Base-by-base conservation (phyloP, 208 protist species). In the Leptomonas pyrrhocoris region DNA sequence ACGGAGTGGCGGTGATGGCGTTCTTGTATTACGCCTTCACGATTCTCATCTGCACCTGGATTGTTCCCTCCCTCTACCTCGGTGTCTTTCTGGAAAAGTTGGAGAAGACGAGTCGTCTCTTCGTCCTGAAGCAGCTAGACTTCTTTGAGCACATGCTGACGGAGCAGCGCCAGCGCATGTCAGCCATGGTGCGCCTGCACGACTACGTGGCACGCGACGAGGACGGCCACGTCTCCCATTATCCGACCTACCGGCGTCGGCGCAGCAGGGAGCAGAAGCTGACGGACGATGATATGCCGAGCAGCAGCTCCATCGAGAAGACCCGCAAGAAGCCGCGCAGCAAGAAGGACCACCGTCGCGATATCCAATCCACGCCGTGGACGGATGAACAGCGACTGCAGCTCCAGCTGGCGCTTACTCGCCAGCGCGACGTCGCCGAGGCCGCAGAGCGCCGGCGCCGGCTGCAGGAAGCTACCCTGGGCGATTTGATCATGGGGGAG, bases 71-170 rank as follows among this genome's bases (percentile, higher is more conserved):
- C 21, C 87, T 97, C 55, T 94, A 86, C 68, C 74, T 96, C 68
- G 94, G 89, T 40, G 88, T 96, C 60, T 95, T 97, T 72, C 70
- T 96, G 51, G 90, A 96, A 57, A 95, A 95, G 82, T 81, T 96
- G 50, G 84, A 94, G 59, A 87, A 84, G 57, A 94, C 86, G 15
- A 86, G 80, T 36, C 80, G 83, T 1, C 78, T 90, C 53, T 95
- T 90, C 61, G 77, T 86, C 51, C 75, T 89, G 30, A 94, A 94
- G 69, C 88, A 95, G 74, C 66, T 95, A 12, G 76, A 90, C 61
- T 67, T 86, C 42, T 94, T 95, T 55, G 85, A 94, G 42, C 67
- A 65, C 60, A 92, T 97, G 83, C 57, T 95, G 23, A 72, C 73
- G 42, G 89, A 96, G 73, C 88, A 95, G 68, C 81, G 83, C 12